phyloP scores from a whole-genome alignment of 192 early-diverging fungal species.

The Coemansia sp. region DNA sequence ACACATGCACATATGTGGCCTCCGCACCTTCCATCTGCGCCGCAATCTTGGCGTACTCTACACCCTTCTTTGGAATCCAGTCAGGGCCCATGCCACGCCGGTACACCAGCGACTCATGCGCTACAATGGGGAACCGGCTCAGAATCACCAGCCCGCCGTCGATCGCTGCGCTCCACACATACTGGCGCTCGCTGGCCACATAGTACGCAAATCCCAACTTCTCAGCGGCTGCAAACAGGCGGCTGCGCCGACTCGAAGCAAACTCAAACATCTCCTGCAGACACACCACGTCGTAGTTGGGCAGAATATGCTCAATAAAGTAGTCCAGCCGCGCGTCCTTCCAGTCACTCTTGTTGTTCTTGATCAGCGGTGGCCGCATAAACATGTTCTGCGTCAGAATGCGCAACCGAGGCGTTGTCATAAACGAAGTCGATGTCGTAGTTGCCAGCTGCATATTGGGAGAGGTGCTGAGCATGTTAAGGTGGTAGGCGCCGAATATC shows the following conservation, averaged over 20 bases:
- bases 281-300: slow-evolving; percentile 74
- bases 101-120: slow-evolving; percentile 60
- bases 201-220: slow-evolving; percentile 68
- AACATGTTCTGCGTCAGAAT: slow-evolving; percentile 72
- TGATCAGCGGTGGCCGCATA: slow-evolving; percentile 70
- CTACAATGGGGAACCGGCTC: slow-evolving; percentile 68
- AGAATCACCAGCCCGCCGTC: slow-evolving; percentile 82
- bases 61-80: slow-evolving; percentile 76
- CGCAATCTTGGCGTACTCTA: slow-evolving; percentile 71
- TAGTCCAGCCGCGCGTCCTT: slow-evolving; percentile 75
- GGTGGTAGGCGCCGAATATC: slow-evolving; percentile 38
- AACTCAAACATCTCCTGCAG: slow-evolving; percentile 85
- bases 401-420: slow-evolving; percentile 23
- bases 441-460: slow-evolving; percentile 3
- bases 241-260: slow-evolving; percentile 60
- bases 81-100: slow-evolving; percentile 68
- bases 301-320: slow-evolving; percentile 65
- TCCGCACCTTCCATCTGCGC: slow-evolving; percentile 35
- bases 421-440: neutral
- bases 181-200: slow-evolving; percentile 61
- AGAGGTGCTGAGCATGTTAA: slow-evolving; percentile 23
- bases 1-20: slow-evolving; percentile 60
- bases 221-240: slow-evolving; percentile 62
- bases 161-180: slow-evolving; percentile 60
- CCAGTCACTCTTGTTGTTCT: slow-evolving; percentile 74